These are phyloP conservation scores for Tricholoma flavovirens DNA, from an alignment of 768 basidiomycete species.

Conservation along the genomic window DNA sequence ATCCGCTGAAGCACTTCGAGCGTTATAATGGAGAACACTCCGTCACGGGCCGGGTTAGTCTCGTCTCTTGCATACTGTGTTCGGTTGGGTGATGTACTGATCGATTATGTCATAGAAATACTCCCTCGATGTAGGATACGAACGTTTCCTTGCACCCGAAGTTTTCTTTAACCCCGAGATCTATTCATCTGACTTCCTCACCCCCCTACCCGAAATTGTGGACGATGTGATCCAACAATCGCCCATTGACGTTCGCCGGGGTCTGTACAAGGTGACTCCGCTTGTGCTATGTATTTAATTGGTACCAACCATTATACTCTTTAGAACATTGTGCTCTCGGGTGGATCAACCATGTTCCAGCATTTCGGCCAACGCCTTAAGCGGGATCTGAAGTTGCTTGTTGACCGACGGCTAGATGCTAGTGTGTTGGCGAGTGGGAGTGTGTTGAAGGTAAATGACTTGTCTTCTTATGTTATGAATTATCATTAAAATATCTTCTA, in stretches of 20 bases:
- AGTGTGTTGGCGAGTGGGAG: constrained; percentile 72
- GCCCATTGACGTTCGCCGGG: constrained; percentile 95
- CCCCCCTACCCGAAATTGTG: constrained; percentile 92
- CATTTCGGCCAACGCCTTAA: constrained; percentile 97
- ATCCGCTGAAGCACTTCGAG: constrained; percentile 93
- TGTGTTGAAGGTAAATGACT: constrained; percentile 54
- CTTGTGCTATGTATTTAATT: not conserved
- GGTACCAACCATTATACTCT: not conserved
- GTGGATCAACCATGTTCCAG: constrained; percentile 99
- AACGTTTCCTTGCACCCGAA: constrained; percentile 97
- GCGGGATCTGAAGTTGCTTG: constrained; percentile 90
- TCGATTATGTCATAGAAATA: constrained; percentile 63
- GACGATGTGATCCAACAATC: constrained; percentile 94
- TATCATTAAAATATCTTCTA: constrained; percentile 23
- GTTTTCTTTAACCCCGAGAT: constrained; percentile 99
- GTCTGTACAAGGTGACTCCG: constrained; percentile 79
- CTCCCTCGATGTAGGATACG: constrained; percentile 90
- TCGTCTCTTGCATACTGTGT: not conserved
- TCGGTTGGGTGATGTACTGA: not conserved
- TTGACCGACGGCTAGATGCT: constrained; percentile 82
- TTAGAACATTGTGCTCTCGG: constrained; percentile 94
- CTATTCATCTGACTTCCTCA: constrained; percentile 94
- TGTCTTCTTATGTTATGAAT: not conserved
- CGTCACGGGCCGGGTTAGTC: constrained; percentile 81
- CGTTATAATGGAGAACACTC: constrained; percentile 90